Base-by-base conservation (phyloP, 192 early-diverging fungal genomes). In the Phycomyces blakesleeanus region DNA sequence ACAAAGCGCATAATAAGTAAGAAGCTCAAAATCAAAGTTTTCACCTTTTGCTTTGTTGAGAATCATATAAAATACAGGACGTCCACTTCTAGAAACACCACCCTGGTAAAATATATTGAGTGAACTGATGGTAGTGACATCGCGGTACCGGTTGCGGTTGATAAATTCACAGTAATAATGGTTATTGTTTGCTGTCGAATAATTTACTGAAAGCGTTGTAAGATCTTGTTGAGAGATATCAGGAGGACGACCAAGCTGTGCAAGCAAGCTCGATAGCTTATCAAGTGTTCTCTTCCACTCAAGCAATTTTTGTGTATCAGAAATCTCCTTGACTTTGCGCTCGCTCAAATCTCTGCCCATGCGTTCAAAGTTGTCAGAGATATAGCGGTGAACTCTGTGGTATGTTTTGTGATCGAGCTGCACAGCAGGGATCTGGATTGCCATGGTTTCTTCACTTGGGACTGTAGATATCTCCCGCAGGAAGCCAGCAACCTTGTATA, bases 41-140 rank as follows among this genome's bases (percentile, higher is more conserved):
- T 92, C 86, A 59, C 82, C 72, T 40, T 81, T 79, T 41, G 93
- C 51, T 18, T 90, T 75, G 27, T 89, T 81, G 24, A 83, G 82
- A 57, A 96, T 88, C 69, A 89, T 84, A 75, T 94, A 96, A 63
- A 96, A 79, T 2, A 96, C 92, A 8, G 90, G 91, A 34, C 87
- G 73, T 1, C 68, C 59, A 10, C 72, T 78, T 53, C 85, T 83
- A 41, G 92, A 93, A 5, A 82, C 59, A 5, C 90, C 91, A 16
- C 86, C 90, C 54, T 89, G 87, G 61, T 93, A 96, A 61, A 94
- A 85, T 1, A 89, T 77, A 38, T 81, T 81, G 51, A 87, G 83
- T 26, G 82, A 76, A 26, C 75, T 72, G 22, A 92, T 75, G 16
- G 78, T 60, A 34, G 90, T 86, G 1, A 83, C 74, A 67, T 68